phyloP scores from a whole-genome alignment of 1,139 yeast genomes.

The Saccharomyces hybrid region DNA sequence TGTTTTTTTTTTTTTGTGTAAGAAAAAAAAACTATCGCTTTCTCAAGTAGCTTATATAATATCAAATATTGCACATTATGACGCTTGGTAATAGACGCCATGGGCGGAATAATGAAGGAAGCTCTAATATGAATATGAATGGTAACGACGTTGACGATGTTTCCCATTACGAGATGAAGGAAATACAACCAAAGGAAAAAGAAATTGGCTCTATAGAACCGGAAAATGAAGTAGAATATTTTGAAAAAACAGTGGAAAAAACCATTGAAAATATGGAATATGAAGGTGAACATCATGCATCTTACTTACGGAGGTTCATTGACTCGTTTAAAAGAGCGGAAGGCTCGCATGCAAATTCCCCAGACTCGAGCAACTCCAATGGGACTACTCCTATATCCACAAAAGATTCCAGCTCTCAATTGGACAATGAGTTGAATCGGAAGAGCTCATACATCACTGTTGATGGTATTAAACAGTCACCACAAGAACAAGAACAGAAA shows the following conservation, averaged over 20 bases:
- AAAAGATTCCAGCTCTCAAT: slow-evolving; percentile 1
- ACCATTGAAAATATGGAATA: slow-evolving; percentile 4
- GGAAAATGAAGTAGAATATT: slow-evolving; percentile 21
- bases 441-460: not conserved
- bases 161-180: slow-evolving; percentile 12
- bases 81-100: not conserved
- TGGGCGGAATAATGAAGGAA: not conserved
- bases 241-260: slow-evolving; percentile 10
- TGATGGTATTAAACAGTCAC: not conserved
- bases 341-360: slow-evolving; percentile 5
- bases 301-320: slow-evolving; percentile 17
- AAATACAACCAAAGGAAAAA: slow-evolving; percentile 9
- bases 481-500: slow-evolving; percentile 7
- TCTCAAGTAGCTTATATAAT: not conserved
- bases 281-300: not conserved
- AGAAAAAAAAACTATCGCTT: not conserved
- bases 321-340: slow-evolving; percentile 29
- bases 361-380: not conserved
- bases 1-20: not conserved
- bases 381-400: not conserved
- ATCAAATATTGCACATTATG: not conserved
- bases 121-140: not conserved
- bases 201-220: slow-evolving; percentile 8
- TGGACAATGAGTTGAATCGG: slow-evolving; percentile 1
- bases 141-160: not conserved